phyloP scores from a whole-genome alignment of 441 rosid genomes.

The Populus tomentosa region DNA sequence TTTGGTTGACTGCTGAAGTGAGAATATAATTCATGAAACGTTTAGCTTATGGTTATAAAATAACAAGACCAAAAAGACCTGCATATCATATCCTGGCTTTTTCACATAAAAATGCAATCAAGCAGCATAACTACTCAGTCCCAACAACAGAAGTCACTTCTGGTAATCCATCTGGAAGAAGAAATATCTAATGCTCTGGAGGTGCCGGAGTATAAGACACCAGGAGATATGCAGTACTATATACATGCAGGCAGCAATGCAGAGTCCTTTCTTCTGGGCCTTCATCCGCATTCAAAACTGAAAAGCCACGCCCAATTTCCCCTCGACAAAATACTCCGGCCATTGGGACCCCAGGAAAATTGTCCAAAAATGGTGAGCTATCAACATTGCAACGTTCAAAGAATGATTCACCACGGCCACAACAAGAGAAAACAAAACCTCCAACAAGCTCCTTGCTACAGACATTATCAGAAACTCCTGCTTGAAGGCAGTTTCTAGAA shows the following conservation, averaged over 20 bases:
- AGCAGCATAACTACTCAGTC: not conserved
- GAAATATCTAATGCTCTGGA: constrained; percentile 8
- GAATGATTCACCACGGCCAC: constrained; percentile 52
- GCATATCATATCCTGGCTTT: too few species aligned
- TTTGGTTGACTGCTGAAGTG: too few species aligned
- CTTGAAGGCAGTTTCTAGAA: constrained; percentile 17
- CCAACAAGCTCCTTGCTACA: constrained; percentile 47
- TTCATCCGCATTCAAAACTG: constrained; percentile 12
- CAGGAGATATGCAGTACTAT: constrained; percentile 61
- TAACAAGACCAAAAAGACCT: too few species aligned
- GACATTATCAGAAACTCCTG: constrained; percentile 3
- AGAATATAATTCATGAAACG: too few species aligned
- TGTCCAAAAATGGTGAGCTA: constrained; percentile 56
- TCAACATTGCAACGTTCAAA: constrained; percentile 43
- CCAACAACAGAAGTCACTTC: not conserved
- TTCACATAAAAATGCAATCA: not conserved
- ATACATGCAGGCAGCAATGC: constrained; percentile 43
- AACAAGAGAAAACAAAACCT: constrained; percentile 58
- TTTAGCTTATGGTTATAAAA: too few species aligned
- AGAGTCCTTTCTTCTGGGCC: constrained; percentile 23
- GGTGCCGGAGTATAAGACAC: constrained; percentile 36
- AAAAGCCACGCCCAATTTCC: constrained; percentile 58
- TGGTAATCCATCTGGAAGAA: not conserved
- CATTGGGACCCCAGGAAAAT: constrained; percentile 59
- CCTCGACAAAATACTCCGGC: constrained; percentile 68